These are phyloP conservation scores for Persicaria maculosa DNA, from an alignment of 148 eudicot species.

Conservation along the genomic window DNA sequence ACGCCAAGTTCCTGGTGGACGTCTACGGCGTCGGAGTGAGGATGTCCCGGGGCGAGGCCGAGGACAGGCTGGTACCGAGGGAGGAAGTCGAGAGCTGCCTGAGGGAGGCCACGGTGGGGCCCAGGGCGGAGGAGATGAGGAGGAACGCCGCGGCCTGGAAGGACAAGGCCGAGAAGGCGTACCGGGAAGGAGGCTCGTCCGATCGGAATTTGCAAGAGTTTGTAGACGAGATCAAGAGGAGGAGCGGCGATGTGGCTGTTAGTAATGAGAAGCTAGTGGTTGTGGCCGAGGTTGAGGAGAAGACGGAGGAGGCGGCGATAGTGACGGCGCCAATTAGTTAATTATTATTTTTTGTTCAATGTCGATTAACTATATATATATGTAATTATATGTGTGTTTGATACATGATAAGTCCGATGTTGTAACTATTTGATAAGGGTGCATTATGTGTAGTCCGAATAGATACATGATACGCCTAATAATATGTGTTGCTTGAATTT, in stretches of 20 bases:
- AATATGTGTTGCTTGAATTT: no score
- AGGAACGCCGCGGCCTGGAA: slow-evolving; percentile 55
- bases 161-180: slow-evolving; percentile 47
- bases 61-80: slow-evolving; percentile 32
- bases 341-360: no score
- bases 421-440: no score
- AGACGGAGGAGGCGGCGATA: background rate
- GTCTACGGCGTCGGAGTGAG: slow-evolving; percentile 41
- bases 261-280: background rate
- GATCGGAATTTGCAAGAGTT: slow-evolving; percentile 41
- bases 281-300: background rate
- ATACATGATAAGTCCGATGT: no score
- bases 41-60: slow-evolving; percentile 58
- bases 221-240: slow-evolving; percentile 39
- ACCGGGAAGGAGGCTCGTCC: slow-evolving; percentile 65
- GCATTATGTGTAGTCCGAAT: no score
- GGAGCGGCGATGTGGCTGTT: slow-evolving; percentile 19
- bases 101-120: slow-evolving; percentile 38
- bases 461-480: no score
- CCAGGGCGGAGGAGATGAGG: slow-evolving; percentile 48
- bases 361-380: no score
- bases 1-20: slow-evolving; percentile 71
- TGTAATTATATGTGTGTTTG: no score
- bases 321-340: no score
- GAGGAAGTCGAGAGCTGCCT: slow-evolving; percentile 54